Evolutionary conservation across 768 basidiomycete species (phyloP), one percentile per base, ranked within the genome.

Genomic region (Leucosporidium creatinivorum): DNA sequence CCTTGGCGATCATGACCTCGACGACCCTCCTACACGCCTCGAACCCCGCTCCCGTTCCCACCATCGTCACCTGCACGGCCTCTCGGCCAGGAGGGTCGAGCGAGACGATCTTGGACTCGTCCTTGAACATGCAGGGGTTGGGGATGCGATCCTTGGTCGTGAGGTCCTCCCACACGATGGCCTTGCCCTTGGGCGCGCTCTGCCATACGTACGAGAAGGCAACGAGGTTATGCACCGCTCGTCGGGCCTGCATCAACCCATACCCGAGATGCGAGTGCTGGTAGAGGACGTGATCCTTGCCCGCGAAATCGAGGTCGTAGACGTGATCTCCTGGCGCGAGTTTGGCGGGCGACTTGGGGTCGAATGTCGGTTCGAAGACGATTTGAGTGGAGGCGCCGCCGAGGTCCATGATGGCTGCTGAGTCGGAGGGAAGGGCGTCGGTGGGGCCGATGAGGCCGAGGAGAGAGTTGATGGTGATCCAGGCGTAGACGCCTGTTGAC

Each of bases 231-330:
- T 99, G 92, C 18, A 96, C 88, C 76, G 87, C 86, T 78, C 83
- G 81, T 69, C 94, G 78, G 30, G 91, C 93, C 30, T 84, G 82
- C 91, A 92, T 97, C 39, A 97, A 81, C 17, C 96, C 96, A 79
- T 93, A 99, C 7, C 93, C 96, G 64, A 98, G 83, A 79, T 97
- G 96, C 63, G 94, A 98, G 76, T 99, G 94, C 80, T 98, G 96
- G 79, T 98, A 98, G 69, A 97, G 78, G 69, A 86, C 85, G 77
- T 88, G 85, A 61, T 79, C 82, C 73, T 79, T 80, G 23, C 87
- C 89, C 4, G 84, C 88, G 75, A 93, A 93, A 47, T 77, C 80
- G 58, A 98, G 82, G 58, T 85, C 85, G 78, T 92, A 96, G 79
- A 89, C 90, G 81, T 97, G 94, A 62, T 96, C 93, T 55, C 93